Conservation (phyloP, 257 asterid species). For the Lycium ferocissimum region DNA sequence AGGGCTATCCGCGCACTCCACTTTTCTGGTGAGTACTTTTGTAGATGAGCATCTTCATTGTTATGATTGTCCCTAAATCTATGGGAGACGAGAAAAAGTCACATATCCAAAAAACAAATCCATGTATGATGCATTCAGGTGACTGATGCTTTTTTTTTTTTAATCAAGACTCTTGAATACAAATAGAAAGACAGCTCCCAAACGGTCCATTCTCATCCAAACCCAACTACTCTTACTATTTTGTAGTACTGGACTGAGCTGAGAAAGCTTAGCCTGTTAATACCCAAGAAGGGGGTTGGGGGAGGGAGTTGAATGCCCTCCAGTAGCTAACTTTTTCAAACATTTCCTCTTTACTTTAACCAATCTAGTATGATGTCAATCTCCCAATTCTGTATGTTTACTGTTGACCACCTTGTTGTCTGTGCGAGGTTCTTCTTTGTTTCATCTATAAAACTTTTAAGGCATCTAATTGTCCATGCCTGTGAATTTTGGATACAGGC, state of each 20-base stretch:
- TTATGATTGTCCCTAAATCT: conserved; percentile 22
- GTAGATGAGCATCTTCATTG: conserved; percentile 5
- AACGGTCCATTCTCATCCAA: conserved; percentile 10
- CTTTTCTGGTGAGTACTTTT: conserved; percentile 65
- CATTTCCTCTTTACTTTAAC: neutral
- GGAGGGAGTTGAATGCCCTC: neutral
- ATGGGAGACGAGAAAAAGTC: neutral
- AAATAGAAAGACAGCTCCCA: neutral
- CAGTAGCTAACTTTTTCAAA: neutral
- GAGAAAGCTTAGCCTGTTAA: neutral
- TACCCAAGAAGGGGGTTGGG: neutral
- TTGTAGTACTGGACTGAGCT: neutral
- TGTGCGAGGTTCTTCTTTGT: neutral
- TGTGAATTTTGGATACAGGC: conserved; percentile 51
- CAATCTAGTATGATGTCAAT: neutral
- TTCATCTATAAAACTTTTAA: neutral
- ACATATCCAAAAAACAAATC: neutral
- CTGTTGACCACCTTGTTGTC: neutral
- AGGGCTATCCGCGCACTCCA: conserved; percentile 91
- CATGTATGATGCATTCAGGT: conserved; percentile 21
- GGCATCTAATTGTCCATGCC: conserved; percentile 18
- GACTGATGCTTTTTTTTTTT: neutral
- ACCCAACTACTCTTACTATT: neutral
- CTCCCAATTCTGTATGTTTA: neutral
- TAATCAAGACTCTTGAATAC: neutral